Evolutionary conservation across 768 basidiomycete genomes (phyloP).

Genomic region (Tulasnella sp.): DNA sequence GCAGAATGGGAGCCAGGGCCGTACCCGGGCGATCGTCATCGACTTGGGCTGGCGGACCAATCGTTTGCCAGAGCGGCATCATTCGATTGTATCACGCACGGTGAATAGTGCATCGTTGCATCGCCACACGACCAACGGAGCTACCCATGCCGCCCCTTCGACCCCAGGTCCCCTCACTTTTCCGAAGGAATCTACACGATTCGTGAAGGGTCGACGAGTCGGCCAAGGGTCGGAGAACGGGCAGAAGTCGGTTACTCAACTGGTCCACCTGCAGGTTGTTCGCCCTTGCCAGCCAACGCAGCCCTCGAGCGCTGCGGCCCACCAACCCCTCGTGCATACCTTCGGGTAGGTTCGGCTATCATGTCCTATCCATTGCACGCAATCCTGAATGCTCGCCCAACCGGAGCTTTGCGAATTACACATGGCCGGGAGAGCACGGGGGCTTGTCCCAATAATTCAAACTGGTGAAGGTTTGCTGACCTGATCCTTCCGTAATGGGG

Average conservation of each 20-base stretch:
- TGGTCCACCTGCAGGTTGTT: not conserved
- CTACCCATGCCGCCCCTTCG: not conserved
- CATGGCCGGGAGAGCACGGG: not conserved
- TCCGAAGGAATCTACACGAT: not conserved
- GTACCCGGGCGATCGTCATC: not conserved
- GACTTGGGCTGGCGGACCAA: not conserved
- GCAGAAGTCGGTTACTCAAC: not conserved
- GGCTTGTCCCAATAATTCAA: not conserved
- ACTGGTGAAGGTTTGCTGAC: not conserved
- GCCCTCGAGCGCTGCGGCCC: not conserved
- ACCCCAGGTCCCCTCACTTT: not conserved
- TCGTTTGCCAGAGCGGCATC: not conserved
- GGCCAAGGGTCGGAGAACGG: constrained; percentile 2
- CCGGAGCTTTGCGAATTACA: not conserved
- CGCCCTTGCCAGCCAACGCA: not conserved
- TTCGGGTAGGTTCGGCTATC: not conserved
- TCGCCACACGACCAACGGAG: not conserved
- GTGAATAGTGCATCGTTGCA: not conserved
- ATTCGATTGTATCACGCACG: not conserved
- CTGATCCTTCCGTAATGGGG: constrained; percentile 4
- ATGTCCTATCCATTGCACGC: not conserved
- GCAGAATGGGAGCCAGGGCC: not conserved
- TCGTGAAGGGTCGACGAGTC: not conserved
- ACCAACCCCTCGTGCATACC: too few relatives aligned
- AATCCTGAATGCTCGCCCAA: not conserved